These are phyloP conservation scores for Tolypocladium tropicale DNA, from an alignment of 2,329 filamentous ascomycete genomes.

Conservation along the genomic window DNA sequence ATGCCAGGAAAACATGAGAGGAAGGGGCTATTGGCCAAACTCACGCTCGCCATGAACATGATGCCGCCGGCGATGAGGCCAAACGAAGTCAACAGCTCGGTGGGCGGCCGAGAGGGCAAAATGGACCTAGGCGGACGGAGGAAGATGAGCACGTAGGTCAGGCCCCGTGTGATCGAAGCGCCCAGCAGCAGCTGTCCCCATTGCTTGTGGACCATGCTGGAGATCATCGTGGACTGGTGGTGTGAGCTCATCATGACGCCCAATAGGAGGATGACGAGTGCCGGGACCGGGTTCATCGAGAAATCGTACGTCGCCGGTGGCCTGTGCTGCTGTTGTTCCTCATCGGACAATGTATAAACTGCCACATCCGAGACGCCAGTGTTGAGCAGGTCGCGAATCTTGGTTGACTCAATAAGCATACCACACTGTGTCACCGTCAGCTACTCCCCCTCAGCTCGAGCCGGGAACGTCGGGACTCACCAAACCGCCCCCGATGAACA, in stretches of 20 bases:
- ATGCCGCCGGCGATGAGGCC: conserved; percentile 79
- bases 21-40: conserved; percentile 20
- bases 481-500: conserved; percentile 88
- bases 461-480: conserved; percentile 37
- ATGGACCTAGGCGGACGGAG: conserved; percentile 71
- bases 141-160: conserved; percentile 74
- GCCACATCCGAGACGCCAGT: conserved; percentile 31
- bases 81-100: conserved; percentile 79
- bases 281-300: conserved; percentile 82
- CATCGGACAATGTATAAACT: conserved; percentile 24
- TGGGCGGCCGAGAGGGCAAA: conserved; percentile 75
- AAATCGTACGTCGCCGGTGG: conserved; percentile 59
- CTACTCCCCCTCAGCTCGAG: background rate
- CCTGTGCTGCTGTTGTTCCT: conserved; percentile 38
- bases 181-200: conserved; percentile 82
- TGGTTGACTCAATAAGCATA: conserved; percentile 73
- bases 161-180: conserved; percentile 64
- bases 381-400: conserved; percentile 58
- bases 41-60: conserved; percentile 84
- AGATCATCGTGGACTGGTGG: conserved; percentile 72
- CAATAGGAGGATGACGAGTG: conserved; percentile 73
- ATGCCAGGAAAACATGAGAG: background rate
- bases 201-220: conserved; percentile 86
- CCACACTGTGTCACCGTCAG: conserved; percentile 41
- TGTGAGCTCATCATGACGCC: conserved; percentile 95